Evolutionary conservation across 2,329 filamentous ascomycete genomes (phyloP), one percentile per base, ranked within the genome.

Genomic region (Xylaria hypoxylon): DNA sequence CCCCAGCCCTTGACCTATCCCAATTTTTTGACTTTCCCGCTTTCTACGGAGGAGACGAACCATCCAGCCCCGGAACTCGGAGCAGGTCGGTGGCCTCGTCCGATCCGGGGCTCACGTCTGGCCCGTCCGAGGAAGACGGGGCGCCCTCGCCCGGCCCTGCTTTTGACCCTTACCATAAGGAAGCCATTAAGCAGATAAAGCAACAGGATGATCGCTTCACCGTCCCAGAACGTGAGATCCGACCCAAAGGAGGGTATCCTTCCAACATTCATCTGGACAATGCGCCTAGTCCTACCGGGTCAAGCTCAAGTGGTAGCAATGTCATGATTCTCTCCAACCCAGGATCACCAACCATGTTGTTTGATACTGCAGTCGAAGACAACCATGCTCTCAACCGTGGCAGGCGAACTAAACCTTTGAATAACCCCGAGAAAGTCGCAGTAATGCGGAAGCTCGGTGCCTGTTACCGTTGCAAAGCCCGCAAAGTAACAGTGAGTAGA

Each of bases 361-460:
- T 70, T 22, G 70, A 70, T 53, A 63, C 63, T 38, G 60, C 67
- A 22, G 51, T 64, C 31, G 69, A 67, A 35, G 68, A 65, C 28
- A 72, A 64, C 53, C 72, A 73, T 31, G 48, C 63, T 3, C 65
- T 68, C 38, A 72, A 68, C 63, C 74, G 73, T 64, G 76, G 76
- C 50, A 74, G 71, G 62, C 74, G 76, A 56, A 71, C 67, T 22
- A 68, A 70, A 40, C 76, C 76, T 33, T 62, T 78, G 52, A 63
- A 73, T n/a, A 75, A 77, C 57, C 72, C 72, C 48, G 78, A 81
- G 66, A 80, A 84, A 75, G 85, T 84, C 48, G 83, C 82, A 59
- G 79, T 80, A 61, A 82, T 86, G 60, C 82, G 84, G 69, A 82
- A 83, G 72, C 78, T 77, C 71, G 81, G 81, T 64, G 82, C 84